Percentiles rank a stretch among this genome's conserved stretches.
phyloP scores from a whole-genome alignment of 768 basidiomycete species.

The Daedaleopsis nitida region DNA sequence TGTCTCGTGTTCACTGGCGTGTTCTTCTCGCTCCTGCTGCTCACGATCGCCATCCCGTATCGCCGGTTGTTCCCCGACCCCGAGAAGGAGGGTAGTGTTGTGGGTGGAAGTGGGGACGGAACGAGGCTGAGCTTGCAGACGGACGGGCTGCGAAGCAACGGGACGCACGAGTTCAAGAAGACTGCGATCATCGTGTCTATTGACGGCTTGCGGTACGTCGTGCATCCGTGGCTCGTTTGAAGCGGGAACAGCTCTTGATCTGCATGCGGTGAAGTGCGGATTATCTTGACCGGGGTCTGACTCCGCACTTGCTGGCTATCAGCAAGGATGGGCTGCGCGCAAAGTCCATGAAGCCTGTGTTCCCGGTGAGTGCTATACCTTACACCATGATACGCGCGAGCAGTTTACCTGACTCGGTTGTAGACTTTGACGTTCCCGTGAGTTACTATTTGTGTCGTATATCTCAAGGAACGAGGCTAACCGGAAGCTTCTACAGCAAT shows the following conservation, averaged over 20 bases:
- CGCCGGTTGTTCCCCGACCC: constrained; percentile 4
- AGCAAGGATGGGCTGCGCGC: constrained; percentile 85
- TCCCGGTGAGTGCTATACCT: constrained; percentile 61
- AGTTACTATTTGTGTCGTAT: constrained; percentile 29
- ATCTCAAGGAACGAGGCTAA: no score
- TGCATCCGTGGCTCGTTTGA: background rate
- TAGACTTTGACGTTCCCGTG: constrained; percentile 91
- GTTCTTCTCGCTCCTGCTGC: constrained; percentile 18
- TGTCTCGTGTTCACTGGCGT: constrained; percentile 13
- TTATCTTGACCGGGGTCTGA: constrained; percentile 83
- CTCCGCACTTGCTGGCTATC: constrained; percentile 80
- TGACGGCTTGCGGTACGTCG: constrained; percentile 72
- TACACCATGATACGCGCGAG: background rate
- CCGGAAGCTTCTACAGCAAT: constrained; percentile 50
- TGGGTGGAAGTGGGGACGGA: background rate
- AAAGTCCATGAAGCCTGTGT: constrained; percentile 84
- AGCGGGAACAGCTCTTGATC: background rate
- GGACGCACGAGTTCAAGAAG: constrained; percentile 79
- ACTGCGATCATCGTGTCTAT: constrained; percentile 87
- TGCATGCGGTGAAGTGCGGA: constrained; percentile 59
- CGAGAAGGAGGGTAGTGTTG: background rate
- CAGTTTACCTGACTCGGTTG: background rate
- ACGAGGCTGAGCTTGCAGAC: constrained; percentile 35
- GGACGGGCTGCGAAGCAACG: constrained; percentile 62
- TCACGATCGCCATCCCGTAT: constrained; percentile 12